Evolutionary conservation across 768 basidiomycete genomes (phyloP).

Genomic region (Termitomyces sp.): DNA sequence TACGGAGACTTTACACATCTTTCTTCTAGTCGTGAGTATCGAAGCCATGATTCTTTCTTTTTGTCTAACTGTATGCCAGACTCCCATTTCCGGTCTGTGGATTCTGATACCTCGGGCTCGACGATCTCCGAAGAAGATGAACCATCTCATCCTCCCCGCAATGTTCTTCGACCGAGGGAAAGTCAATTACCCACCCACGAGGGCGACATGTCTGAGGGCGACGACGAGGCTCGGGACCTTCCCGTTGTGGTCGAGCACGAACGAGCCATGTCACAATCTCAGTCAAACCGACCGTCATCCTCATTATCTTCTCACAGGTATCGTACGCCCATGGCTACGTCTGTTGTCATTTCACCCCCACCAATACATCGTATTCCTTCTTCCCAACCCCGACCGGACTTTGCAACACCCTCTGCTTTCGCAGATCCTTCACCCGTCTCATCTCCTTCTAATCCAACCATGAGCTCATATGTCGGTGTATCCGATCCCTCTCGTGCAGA

Average conservation of each 20-base stretch:
- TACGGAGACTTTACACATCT: slow-evolving; percentile 64
- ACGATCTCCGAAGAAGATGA: slow-evolving; percentile 39
- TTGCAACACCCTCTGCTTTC: slow-evolving; percentile 73
- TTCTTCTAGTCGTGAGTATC: slow-evolving; percentile 55
- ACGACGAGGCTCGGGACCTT: slow-evolving; percentile 42
- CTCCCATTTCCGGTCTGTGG: slow-evolving; percentile 40
- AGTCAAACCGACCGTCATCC: slow-evolving; percentile 61
- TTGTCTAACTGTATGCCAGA: slow-evolving; percentile 21
- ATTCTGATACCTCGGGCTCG: slow-evolving; percentile 63
- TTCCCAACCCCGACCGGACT: slow-evolving; percentile 67
- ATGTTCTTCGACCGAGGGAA: slow-evolving; percentile 15
- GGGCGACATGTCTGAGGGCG: slow-evolving; percentile 38
- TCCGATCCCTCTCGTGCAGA: slow-evolving; percentile 33
- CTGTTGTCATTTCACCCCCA: slow-evolving; percentile 52
- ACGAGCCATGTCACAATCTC: slow-evolving; percentile 30
- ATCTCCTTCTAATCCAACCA: slow-evolving; percentile 32
- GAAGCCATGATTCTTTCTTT: not conserved
- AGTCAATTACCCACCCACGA: slow-evolving; percentile 25
- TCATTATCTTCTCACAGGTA: slow-evolving; percentile 74
- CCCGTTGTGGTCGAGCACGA: slow-evolving; percentile 20
- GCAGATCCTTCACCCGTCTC: slow-evolving; percentile 36
- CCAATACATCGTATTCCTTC: slow-evolving; percentile 46
- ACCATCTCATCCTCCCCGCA: slow-evolving; percentile 13
- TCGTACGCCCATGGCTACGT: slow-evolving; percentile 68
- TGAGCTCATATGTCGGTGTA: slow-evolving; percentile 31